Evolutionary conservation across 2,329 filamentous ascomycete genomes (phyloP).

Genomic region (Penicillium sp.): DNA sequence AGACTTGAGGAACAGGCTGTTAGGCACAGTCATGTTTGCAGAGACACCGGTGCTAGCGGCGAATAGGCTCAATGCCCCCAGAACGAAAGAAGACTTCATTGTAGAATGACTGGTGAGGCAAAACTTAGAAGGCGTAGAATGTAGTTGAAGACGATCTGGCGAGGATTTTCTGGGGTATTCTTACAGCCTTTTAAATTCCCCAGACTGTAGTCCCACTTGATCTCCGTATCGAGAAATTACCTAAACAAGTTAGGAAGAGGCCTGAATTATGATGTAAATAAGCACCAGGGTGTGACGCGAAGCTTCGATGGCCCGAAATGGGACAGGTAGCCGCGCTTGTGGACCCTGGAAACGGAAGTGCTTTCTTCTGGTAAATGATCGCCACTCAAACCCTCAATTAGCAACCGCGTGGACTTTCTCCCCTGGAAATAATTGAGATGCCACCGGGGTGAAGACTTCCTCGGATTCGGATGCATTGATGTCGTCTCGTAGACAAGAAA

Average conservation of each 20-base stretch:
- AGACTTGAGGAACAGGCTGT: constrained; percentile 24
- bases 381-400: not conserved
- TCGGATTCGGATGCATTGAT: not conserved
- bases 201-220: constrained; percentile 14
- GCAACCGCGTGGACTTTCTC: constrained; percentile 1
- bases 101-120: not conserved
- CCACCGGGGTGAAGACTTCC: not conserved
- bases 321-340: constrained; percentile 22
- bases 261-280: constrained; percentile 20
- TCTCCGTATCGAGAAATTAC: constrained; percentile 5
- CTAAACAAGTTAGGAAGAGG: constrained; percentile 14
- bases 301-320: constrained; percentile 13
- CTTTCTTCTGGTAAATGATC: not conserved
- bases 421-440: not conserved
- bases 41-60: constrained; percentile 17
- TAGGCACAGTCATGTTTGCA: constrained; percentile 21
- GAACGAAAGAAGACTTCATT: constrained; percentile 19
- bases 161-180: constrained; percentile 5
- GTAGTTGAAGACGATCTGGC: not conserved
- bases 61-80: constrained; percentile 21
- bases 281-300: not conserved
- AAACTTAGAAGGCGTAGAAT: not conserved
- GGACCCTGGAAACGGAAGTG: constrained; percentile 14
- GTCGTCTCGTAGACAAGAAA: not conserved
- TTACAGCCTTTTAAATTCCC: constrained; percentile 13